Evolutionary conservation across 192 early-diverging fungal genomes (phyloP).

Genomic region (Neocallimastix lanati): DNA sequence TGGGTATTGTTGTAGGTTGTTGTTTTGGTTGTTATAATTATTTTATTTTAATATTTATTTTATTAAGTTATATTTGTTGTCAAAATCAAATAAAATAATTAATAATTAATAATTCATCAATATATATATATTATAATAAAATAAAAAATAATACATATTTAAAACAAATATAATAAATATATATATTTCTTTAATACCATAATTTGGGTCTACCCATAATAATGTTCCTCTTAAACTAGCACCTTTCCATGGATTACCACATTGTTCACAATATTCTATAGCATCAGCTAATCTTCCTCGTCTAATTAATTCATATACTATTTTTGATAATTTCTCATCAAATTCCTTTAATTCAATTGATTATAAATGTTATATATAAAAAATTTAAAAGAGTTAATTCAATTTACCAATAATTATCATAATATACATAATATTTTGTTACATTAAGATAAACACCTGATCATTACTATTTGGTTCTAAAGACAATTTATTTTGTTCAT

Average conservation of each 20-base stretch:
- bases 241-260: slow-evolving; percentile 62
- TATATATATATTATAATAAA: no score
- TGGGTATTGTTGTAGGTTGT: no score
- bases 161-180: background rate
- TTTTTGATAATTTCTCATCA: slow-evolving; percentile 33
- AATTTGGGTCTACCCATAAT: slow-evolving; percentile 25
- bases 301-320: slow-evolving; percentile 59
- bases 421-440: no score
- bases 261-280: slow-evolving; percentile 47
- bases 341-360: background rate
- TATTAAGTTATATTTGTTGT: no score
- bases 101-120: no score
- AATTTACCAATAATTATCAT: no score
- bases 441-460: background rate
- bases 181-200: slow-evolving; percentile 16
- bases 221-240: slow-evolving; percentile 52
- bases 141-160: no score
- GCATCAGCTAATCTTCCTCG: slow-evolving; percentile 47
- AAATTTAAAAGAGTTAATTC: no score
- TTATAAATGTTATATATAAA: no score
- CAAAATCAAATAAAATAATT: no score
- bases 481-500: background rate
- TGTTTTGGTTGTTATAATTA: no score
- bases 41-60: no score
- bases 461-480: background rate